These are phyloP conservation scores for Pichia cephalocereana DNA, from an alignment of 805 yeast species.

Conservation along the genomic window DNA sequence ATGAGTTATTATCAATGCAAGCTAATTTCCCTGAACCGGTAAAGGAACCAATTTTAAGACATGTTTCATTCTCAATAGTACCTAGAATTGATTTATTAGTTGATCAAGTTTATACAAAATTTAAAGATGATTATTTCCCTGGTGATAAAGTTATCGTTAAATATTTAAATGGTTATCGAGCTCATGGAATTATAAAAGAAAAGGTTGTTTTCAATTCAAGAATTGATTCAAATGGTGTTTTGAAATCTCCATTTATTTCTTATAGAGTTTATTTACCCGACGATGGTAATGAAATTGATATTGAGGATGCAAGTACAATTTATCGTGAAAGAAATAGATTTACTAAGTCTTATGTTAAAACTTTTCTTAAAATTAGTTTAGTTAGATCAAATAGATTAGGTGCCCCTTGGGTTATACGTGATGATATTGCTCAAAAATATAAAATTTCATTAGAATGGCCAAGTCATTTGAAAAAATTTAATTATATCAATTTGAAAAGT, in stretches of 20 bases:
- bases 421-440: conserved; percentile 61
- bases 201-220: conserved; percentile 67
- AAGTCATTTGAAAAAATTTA: conserved; percentile 35
- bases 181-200: conserved; percentile 65
- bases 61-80: conserved; percentile 70
- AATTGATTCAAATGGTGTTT: conserved; percentile 28
- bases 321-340: conserved; percentile 77
- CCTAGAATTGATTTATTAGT: conserved; percentile 81
- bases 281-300: conserved; percentile 41
- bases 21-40: conserved; percentile 81
- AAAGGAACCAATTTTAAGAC: conserved; percentile 84
- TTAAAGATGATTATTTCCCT: conserved; percentile 80
- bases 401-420: conserved; percentile 92
- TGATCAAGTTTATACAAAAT: conserved; percentile 71
- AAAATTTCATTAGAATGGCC: conserved; percentile 57
- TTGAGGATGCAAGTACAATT: conserved; percentile 57
- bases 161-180: conserved; percentile 28
- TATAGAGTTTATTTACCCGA: conserved; percentile 55
- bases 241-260: conserved; percentile 42
- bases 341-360: conserved; percentile 82
- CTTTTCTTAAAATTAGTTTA: conserved; percentile 75
- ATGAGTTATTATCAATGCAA: conserved; percentile 58
- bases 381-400: conserved; percentile 76
- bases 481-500: conserved; percentile 2
- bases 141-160: conserved; percentile 75